phyloP scores from a whole-genome alignment of 164 flowering plant species.

The Vitis rupestris region DNA sequence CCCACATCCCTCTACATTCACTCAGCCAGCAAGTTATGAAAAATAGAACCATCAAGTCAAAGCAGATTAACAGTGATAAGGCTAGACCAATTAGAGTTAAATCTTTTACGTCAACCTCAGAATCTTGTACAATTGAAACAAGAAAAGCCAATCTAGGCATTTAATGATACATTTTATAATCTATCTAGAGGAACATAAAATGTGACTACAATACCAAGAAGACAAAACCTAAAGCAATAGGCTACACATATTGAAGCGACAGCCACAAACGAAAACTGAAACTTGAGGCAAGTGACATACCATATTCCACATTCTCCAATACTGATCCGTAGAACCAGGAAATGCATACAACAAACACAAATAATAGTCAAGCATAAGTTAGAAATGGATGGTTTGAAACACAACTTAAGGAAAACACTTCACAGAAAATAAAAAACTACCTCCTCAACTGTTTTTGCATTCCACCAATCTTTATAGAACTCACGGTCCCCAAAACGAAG shows the following conservation, averaged over 20 bases:
- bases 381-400: background rate
- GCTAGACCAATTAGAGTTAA: too few relatives aligned
- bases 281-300: slow-evolving; percentile 40
- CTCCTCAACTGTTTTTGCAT: slow-evolving; percentile 94
- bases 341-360: slow-evolving; percentile 15
- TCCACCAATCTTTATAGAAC: slow-evolving; percentile 99
- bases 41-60: too few relatives aligned
- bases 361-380: slow-evolving; percentile 3
- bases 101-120: too few relatives aligned
- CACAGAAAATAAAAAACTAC: slow-evolving; percentile 30
- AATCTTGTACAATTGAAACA: too few relatives aligned
- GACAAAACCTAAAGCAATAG: background rate
- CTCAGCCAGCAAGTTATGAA: too few relatives aligned
- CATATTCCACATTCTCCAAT: slow-evolving; percentile 99
- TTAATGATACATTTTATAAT: too few relatives aligned
- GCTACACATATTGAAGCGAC: background rate
- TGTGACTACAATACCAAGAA: background rate
- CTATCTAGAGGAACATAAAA: too few relatives aligned
- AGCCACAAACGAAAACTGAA: background rate
- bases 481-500: slow-evolving; percentile 96
- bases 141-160: too few relatives aligned
- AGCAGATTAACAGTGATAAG: too few relatives aligned
- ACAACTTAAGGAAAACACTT: slow-evolving; percentile 6
- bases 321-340: slow-evolving; percentile 48
- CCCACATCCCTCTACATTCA: too few relatives aligned